phyloP scores from a whole-genome alignment of 441 rosid genomes.

The Adansonia madagascariensis region DNA sequence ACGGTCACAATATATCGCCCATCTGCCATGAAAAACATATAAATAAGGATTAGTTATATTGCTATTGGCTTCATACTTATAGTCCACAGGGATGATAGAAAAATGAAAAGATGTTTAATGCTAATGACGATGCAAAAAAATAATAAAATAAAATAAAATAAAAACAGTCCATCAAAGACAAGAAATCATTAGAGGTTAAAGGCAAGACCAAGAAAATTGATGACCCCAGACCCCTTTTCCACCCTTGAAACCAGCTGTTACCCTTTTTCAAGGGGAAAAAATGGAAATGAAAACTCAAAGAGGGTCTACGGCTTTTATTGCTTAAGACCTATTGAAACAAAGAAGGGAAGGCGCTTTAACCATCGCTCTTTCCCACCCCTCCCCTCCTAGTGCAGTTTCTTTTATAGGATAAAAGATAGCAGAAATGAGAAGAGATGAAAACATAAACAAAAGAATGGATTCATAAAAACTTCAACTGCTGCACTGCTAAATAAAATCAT shows the following conservation, averaged over 20 bases:
- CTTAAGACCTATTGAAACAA: background rate
- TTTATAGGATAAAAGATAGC: background rate
- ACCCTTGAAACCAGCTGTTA: background rate
- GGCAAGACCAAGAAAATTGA: background rate
- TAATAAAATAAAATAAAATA: background rate
- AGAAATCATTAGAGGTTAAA: background rate
- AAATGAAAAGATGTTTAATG: background rate
- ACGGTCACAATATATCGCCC: slow-evolving; percentile 24
- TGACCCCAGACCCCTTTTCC: background rate
- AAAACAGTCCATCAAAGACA: too few relatives aligned
- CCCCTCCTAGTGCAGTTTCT: background rate
- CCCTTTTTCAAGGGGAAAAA: background rate
- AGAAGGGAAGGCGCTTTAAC: background rate
- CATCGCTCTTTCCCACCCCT: background rate
- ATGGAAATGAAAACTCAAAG: background rate
- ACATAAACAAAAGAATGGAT: background rate
- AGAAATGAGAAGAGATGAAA: background rate
- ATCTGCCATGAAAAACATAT: slow-evolving; percentile 13
- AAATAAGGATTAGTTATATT: background rate
- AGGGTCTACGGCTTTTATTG: background rate
- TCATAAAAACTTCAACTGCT: background rate
- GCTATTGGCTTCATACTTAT: background rate
- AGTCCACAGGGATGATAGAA: background rate
- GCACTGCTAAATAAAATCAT: background rate
- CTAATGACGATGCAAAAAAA: background rate